These are phyloP conservation scores for Themeda triandra DNA, from an alignment of 176 grass and related monocot species.

Conservation along the genomic window DNA sequence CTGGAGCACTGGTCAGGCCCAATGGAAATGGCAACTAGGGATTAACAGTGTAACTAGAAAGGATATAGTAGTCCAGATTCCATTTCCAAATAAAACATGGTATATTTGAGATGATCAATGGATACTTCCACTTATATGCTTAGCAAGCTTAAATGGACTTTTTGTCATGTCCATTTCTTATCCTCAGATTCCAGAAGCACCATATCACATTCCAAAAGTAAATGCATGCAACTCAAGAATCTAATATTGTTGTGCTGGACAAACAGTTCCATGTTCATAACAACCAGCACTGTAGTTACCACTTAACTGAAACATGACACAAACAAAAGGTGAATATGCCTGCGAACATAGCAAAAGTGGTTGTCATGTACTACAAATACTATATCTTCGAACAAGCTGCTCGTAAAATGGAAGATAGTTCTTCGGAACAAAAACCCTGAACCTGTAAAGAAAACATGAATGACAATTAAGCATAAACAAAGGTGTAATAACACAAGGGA, in stretches of 20 bases:
- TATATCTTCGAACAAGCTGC: conserved; percentile 57
- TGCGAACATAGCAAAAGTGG: conserved; percentile 20
- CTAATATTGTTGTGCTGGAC: neutral
- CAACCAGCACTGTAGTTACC: neutral
- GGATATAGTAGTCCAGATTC: neutral
- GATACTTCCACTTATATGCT: neutral
- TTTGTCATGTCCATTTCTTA: neutral
- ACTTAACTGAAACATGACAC: conserved; percentile 8
- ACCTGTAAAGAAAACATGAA: conserved; percentile 49
- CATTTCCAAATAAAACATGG: neutral
- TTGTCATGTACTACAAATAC: conserved; percentile 37
- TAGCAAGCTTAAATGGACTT: conserved; percentile 5
- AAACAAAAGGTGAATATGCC: conserved; percentile 13
- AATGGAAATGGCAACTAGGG: neutral
- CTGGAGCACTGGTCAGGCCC: neutral
- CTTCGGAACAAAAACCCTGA: conserved; percentile 86
- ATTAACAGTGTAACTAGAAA: conserved; percentile 4
- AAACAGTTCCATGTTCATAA: neutral
- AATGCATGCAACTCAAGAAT: neutral
- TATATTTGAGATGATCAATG: neutral
- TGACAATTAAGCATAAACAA: conserved; percentile 37
- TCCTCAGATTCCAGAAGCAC: neutral
- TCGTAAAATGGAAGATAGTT: conserved; percentile 80
- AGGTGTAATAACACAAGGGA: conserved; percentile 16
- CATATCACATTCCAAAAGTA: conserved; percentile 11